A percentile compares a stretch with the other conserved stretches of the same genome.
Evolutionary conservation across 805 yeast species (phyloP).

Genomic region (Hanseniaspora singularis): DNA sequence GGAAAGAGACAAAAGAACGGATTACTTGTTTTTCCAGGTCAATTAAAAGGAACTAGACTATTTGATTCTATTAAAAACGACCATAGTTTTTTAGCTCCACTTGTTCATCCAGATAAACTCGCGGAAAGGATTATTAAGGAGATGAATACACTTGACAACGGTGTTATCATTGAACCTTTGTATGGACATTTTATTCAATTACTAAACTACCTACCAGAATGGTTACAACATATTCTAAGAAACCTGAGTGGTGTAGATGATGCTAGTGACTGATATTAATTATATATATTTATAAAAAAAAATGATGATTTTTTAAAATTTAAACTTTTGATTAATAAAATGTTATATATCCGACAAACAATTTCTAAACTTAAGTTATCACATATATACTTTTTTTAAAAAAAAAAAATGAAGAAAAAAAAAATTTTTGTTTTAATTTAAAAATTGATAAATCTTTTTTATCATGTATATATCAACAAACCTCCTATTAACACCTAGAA

Average conservation of each 20-base stretch:
- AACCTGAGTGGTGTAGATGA: slow-evolving; percentile 17
- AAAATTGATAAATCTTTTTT: too few relatives aligned
- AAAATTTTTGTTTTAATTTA: too few relatives aligned
- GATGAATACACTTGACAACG: slow-evolving; percentile 28
- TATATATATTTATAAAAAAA: too few relatives aligned
- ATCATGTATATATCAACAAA: too few relatives aligned
- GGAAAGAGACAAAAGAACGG: slow-evolving; percentile 22
- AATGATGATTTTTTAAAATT: too few relatives aligned
- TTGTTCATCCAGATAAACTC: slow-evolving; percentile 27
- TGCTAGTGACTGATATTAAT: not conserved
- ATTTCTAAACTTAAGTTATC: too few relatives aligned
- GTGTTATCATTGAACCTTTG: slow-evolving; percentile 31
- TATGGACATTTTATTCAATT: slow-evolving; percentile 34
- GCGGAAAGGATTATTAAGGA: slow-evolving; percentile 27
- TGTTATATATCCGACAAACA: too few relatives aligned
- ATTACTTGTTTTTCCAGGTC: slow-evolving; percentile 36
- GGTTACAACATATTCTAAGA: slow-evolving; percentile 24
- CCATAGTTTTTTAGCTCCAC: slow-evolving; percentile 32
- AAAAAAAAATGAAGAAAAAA: too few relatives aligned
- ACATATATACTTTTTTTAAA: too few relatives aligned
- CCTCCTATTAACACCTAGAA: too few relatives aligned
- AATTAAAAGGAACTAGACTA: slow-evolving; percentile 31
- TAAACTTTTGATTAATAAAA: too few relatives aligned
- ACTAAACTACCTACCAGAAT: slow-evolving; percentile 30
- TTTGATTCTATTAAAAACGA: slow-evolving; percentile 20